phyloP scores from a whole-genome alignment of 192 early-diverging fungal species.

The Obelidium mucronatum region DNA sequence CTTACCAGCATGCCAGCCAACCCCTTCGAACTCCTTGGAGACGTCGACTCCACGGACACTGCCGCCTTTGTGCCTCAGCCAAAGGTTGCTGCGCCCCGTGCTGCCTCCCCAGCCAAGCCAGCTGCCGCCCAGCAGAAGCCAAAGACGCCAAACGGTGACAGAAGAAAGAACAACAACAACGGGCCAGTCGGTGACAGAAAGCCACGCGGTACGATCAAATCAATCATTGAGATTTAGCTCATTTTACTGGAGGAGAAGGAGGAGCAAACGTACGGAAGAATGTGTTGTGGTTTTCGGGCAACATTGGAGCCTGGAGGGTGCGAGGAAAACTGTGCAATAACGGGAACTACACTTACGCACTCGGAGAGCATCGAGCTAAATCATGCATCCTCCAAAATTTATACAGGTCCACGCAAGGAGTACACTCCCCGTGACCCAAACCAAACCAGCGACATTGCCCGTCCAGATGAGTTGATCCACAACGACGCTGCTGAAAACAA shows the following conservation, averaged over 20 bases:
- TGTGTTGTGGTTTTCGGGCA: no score
- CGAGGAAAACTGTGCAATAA: no score
- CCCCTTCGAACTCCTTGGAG: constrained; percentile 45
- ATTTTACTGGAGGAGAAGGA: no score
- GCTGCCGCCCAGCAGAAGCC: constrained; percentile 21
- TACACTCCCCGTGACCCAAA: constrained; percentile 37
- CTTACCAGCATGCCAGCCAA: constrained; percentile 26
- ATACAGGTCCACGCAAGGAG: constrained; percentile 28
- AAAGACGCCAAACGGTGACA: constrained; percentile 32
- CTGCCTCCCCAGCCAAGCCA: not conserved
- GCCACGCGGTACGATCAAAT: not conserved
- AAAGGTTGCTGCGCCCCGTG: not conserved
- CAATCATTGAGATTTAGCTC: no score
- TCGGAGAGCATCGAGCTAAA: no score
- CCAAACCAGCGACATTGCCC: constrained; percentile 41
- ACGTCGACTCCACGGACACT: constrained; percentile 33
- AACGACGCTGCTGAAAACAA: not conserved
- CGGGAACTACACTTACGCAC: no score
- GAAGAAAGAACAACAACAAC: constrained; percentile 46
- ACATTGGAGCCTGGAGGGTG: no score
- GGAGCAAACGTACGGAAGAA: no score
- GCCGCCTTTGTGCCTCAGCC: constrained; percentile 6
- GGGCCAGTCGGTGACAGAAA: constrained; percentile 41
- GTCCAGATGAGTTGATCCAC: constrained; percentile 12
- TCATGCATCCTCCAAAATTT: no score